phyloP scores from a whole-genome alignment of 257 asterid species.

The Primulina eburnea region DNA sequence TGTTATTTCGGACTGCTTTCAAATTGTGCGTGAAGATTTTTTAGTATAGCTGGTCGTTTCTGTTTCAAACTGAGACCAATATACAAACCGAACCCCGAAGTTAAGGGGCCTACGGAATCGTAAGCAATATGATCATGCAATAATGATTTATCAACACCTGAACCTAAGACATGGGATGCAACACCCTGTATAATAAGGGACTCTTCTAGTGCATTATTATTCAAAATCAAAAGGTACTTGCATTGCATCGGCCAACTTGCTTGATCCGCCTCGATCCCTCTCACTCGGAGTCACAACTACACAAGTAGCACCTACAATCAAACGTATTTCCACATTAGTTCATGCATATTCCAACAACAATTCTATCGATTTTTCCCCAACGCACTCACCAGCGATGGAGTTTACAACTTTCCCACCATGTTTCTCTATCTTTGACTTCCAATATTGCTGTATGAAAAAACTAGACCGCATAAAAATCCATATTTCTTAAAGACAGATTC shows the following conservation, averaged over 20 bases:
- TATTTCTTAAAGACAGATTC: neutral
- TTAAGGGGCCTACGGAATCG: too few species aligned
- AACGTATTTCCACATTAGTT: neutral
- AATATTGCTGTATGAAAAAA: constrained; percentile 52
- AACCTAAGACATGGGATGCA: too few species aligned
- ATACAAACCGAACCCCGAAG: too few species aligned
- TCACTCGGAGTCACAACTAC: constrained; percentile 69
- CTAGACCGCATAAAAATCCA: neutral
- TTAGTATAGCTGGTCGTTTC: too few species aligned
- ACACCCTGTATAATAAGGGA: too few species aligned
- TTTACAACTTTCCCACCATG: constrained; percentile 70
- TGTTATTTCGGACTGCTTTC: too few species aligned
- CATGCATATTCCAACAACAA: neutral
- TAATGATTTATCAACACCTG: too few species aligned
- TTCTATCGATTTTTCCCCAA: too few species aligned
- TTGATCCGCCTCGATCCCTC: constrained; percentile 76
- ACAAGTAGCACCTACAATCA: constrained; percentile 59
- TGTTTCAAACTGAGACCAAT: too few species aligned
- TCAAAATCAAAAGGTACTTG: constrained; percentile 27
- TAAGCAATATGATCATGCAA: too few species aligned
- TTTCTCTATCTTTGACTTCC: constrained; percentile 75
- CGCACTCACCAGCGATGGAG: constrained; percentile 57
- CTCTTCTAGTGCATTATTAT: too few species aligned
- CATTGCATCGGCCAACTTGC: constrained; percentile 78
- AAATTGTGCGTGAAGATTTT: too few species aligned